Evolutionary conservation across 2,329 filamentous ascomycete species (phyloP).

Genomic region (Fragosphaeria purpurea): DNA sequence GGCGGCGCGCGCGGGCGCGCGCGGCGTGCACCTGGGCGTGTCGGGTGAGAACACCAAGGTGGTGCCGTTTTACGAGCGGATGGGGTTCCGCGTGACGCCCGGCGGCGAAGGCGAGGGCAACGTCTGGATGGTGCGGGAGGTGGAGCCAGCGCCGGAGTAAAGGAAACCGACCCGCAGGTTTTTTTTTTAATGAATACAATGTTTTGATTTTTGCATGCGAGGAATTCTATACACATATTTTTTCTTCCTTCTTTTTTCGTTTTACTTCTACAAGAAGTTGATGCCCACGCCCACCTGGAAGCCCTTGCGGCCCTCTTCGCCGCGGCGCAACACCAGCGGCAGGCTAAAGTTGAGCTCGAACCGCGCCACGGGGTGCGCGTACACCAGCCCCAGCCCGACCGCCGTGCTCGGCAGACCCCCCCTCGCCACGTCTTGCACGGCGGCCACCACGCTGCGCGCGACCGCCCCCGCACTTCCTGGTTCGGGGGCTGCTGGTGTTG

Average conservation of each 20-base stretch:
- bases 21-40: constrained; percentile 34
- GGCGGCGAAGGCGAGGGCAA: constrained; percentile 24
- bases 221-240: constrained; percentile 1
- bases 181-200: background rate
- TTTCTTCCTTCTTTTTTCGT: background rate
- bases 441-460: constrained; percentile 43
- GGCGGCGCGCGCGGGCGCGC: constrained; percentile 17
- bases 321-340: constrained; percentile 68
- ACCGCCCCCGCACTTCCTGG: too few relatives aligned
- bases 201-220: too few relatives aligned
- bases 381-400: constrained; percentile 83
- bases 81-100: constrained; percentile 32
- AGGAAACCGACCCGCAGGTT: too few relatives aligned
- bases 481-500: too few relatives aligned
- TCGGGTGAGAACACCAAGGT: constrained; percentile 37
- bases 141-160: constrained; percentile 10
- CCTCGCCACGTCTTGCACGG: constrained; percentile 59
- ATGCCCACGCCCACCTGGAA: constrained; percentile 93
- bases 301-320: constrained; percentile 84
- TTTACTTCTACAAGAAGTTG: constrained; percentile 66
- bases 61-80: constrained; percentile 36
- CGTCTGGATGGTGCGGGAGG: constrained; percentile 33
- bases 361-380: constrained; percentile 83
- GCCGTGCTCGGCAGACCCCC: constrained; percentile 75
- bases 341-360: constrained; percentile 96